phyloP scores from a whole-genome alignment of 2,329 filamentous ascomycete species.

The Plenodomus biglobosus region DNA sequence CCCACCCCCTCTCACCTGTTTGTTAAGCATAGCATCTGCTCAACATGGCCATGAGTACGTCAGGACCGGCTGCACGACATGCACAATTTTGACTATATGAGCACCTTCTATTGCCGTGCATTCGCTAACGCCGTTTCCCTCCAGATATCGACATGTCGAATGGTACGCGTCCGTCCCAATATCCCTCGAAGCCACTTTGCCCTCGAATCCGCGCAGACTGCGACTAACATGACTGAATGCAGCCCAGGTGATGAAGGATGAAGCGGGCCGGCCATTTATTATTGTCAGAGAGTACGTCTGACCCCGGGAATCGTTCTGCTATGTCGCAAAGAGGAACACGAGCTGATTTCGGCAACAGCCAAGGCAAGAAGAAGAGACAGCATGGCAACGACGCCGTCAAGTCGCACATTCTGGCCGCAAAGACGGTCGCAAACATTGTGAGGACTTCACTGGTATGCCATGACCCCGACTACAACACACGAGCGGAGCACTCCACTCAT shows the following conservation, averaged over 20 bases:
- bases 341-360: constrained; percentile 57
- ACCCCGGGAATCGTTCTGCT: no score
- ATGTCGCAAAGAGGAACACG: constrained; percentile 14
- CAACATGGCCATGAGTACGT: constrained; percentile 48
- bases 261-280: constrained; percentile 95
- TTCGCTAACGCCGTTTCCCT: constrained; percentile 31
- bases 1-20: constrained; percentile 6
- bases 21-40: constrained; percentile 10
- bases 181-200: neutral
- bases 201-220: constrained; percentile 9
- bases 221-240: constrained; percentile 29
- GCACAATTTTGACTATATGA: no score
- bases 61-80: constrained; percentile 12
- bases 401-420: constrained; percentile 93
- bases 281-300: constrained; percentile 95
- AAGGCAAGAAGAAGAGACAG: constrained; percentile 96
- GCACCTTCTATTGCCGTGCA: no score
- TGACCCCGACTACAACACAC: neutral
- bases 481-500: no score
- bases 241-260: constrained; percentile 88
- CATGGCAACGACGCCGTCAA: constrained; percentile 98
- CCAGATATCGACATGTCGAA: constrained; percentile 81
- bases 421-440: constrained; percentile 95
- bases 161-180: constrained; percentile 56
- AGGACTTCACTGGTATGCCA: constrained; percentile 78